Conservation (phyloP, 1,284 basidiomycete genomes). For the Clitocybe nebularis region DNA sequence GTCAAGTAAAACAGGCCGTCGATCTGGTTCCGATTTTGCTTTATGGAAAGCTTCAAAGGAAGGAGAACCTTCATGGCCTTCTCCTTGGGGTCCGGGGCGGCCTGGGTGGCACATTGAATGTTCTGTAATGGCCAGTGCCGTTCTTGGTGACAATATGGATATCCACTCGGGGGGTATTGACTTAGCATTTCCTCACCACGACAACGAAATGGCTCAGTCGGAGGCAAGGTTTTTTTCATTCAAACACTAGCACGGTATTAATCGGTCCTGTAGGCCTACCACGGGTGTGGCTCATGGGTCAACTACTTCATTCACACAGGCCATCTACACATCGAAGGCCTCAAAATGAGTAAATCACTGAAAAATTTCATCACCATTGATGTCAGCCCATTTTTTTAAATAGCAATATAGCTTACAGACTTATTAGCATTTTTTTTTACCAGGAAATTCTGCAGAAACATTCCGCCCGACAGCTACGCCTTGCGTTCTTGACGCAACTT, state of each 20-base stretch:
- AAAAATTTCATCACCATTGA: slow-evolving; percentile 99
- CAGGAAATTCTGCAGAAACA: slow-evolving; percentile 90
- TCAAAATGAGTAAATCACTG: slow-evolving; percentile 99
- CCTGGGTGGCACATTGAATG: slow-evolving; percentile 99
- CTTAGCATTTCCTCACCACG: slow-evolving; percentile 98
- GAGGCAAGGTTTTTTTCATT: slow-evolving; percentile 56
- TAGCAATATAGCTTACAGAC: slow-evolving; percentile 2
- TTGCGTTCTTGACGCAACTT: slow-evolving; percentile 88
- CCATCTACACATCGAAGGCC: slow-evolving; percentile 96
- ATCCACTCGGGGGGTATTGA: slow-evolving; percentile 98
- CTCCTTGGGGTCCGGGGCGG: slow-evolving; percentile 94
- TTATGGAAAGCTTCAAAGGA: slow-evolving; percentile 98
- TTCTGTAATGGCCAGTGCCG: slow-evolving; percentile 95
- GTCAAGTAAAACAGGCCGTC: slow-evolving; percentile 53
- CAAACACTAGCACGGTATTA: slow-evolving; percentile 7
- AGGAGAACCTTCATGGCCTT: slow-evolving; percentile 97
- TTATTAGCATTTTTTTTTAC: slow-evolving; percentile 12
- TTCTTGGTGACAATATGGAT: slow-evolving; percentile 93
- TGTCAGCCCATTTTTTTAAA: slow-evolving; percentile 43
- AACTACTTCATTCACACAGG: slow-evolving; percentile 99
- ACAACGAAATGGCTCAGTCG: slow-evolving; percentile 97
- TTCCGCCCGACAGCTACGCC: slow-evolving; percentile 86
- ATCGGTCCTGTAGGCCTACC: slow-evolving; percentile 68
- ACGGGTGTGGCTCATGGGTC: slow-evolving; percentile 92
- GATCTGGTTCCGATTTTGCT: slow-evolving; percentile 86